Evolutionary conservation across 2,329 filamentous ascomycete species (phyloP).

Genomic region (Alternaria gansuensis): DNA sequence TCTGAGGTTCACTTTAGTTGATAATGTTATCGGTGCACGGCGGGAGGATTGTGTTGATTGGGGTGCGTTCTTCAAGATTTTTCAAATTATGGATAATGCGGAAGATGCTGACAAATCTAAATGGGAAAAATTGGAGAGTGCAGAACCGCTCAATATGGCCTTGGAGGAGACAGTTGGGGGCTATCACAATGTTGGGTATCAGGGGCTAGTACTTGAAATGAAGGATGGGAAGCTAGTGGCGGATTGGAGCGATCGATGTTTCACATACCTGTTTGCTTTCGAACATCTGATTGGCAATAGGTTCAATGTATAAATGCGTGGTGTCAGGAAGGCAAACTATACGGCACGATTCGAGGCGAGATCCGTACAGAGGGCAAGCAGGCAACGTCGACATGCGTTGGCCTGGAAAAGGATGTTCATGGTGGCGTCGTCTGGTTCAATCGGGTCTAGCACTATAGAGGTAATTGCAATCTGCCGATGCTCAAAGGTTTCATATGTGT

Average conservation of each 20-base stretch:
- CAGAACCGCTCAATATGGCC: not conserved
- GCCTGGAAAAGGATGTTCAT: not conserved
- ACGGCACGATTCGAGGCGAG: not conserved
- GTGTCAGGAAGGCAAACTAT: not conserved
- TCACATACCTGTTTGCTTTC: not conserved
- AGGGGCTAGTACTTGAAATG: not conserved
- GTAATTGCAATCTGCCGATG: not conserved
- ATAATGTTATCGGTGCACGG: slow-evolving; percentile 14
- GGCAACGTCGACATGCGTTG: not conserved
- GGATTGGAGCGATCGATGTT: not conserved
- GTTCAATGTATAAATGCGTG: not conserved
- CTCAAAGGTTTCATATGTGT: not conserved
- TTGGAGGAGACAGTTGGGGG: not conserved
- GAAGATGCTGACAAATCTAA: slow-evolving; percentile 9
- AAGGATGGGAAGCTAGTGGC: not conserved
- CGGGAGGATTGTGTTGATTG: slow-evolving; percentile 14
- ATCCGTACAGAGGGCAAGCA: not conserved
- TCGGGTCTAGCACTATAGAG: not conserved
- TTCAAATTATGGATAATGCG: slow-evolving; percentile 7
- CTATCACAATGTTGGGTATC: not conserved
- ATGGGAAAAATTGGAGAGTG: not conserved
- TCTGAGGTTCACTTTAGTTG: not conserved
- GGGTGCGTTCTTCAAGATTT: slow-evolving; percentile 6
- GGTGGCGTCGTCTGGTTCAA: not conserved
- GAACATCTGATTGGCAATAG: not conserved